A percentile compares a stretch with the other conserved stretches of the same genome.
phyloP scores from a whole-genome alignment of 768 basidiomycete species.

The Serpula lacrymans region DNA sequence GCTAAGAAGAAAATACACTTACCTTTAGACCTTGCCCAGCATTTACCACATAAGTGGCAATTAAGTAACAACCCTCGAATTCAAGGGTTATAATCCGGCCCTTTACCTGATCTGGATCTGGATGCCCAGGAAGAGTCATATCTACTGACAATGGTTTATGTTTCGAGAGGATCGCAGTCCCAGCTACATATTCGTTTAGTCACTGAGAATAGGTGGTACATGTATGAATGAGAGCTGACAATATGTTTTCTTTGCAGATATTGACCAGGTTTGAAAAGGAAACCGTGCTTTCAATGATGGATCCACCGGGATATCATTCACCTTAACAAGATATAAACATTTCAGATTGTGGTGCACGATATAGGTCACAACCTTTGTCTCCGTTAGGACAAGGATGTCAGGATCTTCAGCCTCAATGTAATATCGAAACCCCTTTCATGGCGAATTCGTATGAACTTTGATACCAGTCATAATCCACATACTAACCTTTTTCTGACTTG shows the following conservation, averaged over 20 bases:
- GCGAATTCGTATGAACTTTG: neutral
- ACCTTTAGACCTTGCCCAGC: conserved; percentile 79
- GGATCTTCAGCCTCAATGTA: conserved; percentile 87
- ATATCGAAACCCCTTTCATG: conserved; percentile 68
- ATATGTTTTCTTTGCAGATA: conserved; percentile 76
- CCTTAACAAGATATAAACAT: too few species aligned
- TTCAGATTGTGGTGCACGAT: neutral
- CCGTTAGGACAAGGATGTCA: conserved; percentile 79
- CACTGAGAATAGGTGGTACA: neutral
- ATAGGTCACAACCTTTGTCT: conserved; percentile 63
- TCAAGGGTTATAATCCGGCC: conserved; percentile 83
- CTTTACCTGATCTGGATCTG: conserved; percentile 58
- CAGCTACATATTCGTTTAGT: conserved; percentile 46
- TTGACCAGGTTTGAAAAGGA: conserved; percentile 74
- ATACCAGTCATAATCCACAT: conserved; percentile 1
- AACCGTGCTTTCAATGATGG: conserved; percentile 54
- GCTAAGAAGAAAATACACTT: neutral
- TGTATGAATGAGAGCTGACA: conserved; percentile 37
- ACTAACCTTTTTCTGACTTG: conserved; percentile 73
- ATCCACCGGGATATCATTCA: conserved; percentile 67
- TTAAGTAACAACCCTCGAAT: conserved; percentile 62
- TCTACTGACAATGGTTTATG: conserved; percentile 62
- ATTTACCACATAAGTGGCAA: conserved; percentile 84
- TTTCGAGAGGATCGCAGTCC: conserved; percentile 80
- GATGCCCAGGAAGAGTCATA: conserved; percentile 72